These are phyloP conservation scores for Irpex lacteus DNA, from an alignment of 1,284 basidiomycete genomes.

Conservation along the genomic window DNA sequence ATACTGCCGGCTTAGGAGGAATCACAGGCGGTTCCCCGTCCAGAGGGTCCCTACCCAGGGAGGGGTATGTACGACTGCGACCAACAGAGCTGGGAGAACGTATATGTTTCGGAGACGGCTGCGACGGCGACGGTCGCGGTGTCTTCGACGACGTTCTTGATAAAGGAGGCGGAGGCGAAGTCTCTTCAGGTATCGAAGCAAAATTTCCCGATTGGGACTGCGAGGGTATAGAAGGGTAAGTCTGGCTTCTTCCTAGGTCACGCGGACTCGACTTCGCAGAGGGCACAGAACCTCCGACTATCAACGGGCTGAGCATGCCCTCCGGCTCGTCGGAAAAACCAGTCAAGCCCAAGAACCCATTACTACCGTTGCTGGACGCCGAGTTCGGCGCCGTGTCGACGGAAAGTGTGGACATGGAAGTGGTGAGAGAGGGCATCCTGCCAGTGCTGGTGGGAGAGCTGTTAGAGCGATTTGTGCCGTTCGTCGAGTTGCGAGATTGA, in stretches of 20 bases:
- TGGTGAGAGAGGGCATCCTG: conserved; percentile 10
- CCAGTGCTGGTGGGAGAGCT: conserved; percentile 17
- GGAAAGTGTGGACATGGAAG: conserved; percentile 12
- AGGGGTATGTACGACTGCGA: conserved; percentile 26
- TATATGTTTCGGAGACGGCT: conserved; percentile 12
- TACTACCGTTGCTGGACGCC: conserved; percentile 22
- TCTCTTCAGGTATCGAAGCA: conserved; percentile 33
- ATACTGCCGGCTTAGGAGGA: conserved; percentile 13
- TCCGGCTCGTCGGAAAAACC: conserved; percentile 53
- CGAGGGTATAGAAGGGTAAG: conserved; percentile 27
- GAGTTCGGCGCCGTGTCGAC: conserved; percentile 21
- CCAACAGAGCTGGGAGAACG: conserved; percentile 18
- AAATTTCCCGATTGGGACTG: conserved; percentile 18
- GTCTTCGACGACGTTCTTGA: conserved; percentile 20
- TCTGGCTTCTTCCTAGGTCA: conserved; percentile 32
- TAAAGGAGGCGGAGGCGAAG: conserved; percentile 1
- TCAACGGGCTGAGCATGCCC: conserved; percentile 51
- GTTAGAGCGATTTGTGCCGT: conserved; percentile 1
- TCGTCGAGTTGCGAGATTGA: neutral
- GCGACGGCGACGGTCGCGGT: conserved; percentile 15
- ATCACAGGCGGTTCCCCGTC: conserved; percentile 14
- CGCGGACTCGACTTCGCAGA: conserved; percentile 24
- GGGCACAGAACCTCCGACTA: conserved; percentile 29
- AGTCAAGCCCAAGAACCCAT: conserved; percentile 14
- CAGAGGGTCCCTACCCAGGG: conserved; percentile 12